Evolutionary conservation across 2,329 filamentous ascomycete genomes (phyloP).

Genomic region (Cercospora berteroae): DNA sequence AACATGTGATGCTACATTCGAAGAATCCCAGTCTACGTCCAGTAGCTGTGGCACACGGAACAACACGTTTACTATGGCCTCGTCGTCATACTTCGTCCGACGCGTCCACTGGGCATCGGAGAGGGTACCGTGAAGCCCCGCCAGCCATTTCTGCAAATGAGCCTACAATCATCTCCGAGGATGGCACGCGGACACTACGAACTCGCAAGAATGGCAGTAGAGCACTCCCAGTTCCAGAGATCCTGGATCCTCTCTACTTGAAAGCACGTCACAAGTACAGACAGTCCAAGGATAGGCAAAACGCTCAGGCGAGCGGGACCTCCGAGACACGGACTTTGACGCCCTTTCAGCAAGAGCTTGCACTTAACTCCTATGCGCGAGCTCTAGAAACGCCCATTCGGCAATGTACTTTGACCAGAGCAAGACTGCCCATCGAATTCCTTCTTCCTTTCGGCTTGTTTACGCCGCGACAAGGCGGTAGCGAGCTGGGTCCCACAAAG

Average conservation of each 20-base stretch:
- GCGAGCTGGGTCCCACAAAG: background rate
- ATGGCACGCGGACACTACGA: constrained; percentile 36
- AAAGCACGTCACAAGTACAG: constrained; percentile 39
- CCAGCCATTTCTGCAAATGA: background rate
- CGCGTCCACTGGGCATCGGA: background rate
- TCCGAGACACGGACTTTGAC: constrained; percentile 44
- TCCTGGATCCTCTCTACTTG: constrained; percentile 48
- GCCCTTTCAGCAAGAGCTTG: constrained; percentile 58
- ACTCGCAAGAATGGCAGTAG: constrained; percentile 37
- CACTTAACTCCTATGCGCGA: constrained; percentile 63
- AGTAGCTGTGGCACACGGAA: background rate
- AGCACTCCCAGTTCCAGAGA: constrained; percentile 48
- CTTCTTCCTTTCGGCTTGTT: constrained; percentile 61
- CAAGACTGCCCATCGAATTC: constrained; percentile 59
- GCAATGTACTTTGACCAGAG: constrained; percentile 51
- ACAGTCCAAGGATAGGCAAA: constrained; percentile 40
- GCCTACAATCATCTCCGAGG: background rate
- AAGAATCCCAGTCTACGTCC: background rate
- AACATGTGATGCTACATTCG: constrained; percentile 18
- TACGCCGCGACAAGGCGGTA: constrained; percentile 39
- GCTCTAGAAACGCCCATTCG: constrained; percentile 62
- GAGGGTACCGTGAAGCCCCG: background rate
- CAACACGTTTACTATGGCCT: background rate
- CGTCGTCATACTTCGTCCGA: background rate
- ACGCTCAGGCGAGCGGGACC: constrained; percentile 10